phyloP scores from a whole-genome alignment of 306 rosid species.

The Lathyrus oleraceus region DNA sequence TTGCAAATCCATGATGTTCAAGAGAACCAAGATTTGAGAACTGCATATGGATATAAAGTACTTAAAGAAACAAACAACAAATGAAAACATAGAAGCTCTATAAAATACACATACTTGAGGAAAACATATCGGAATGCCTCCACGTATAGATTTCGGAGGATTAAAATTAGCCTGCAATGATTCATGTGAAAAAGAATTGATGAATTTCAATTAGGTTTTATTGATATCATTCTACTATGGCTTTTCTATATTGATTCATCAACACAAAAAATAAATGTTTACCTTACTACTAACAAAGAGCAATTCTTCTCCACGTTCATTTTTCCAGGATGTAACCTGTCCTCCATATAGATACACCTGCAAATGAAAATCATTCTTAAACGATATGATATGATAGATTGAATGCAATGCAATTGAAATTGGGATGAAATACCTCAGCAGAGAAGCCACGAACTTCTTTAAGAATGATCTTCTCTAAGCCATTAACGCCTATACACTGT shows the following conservation, averaged over 20 bases:
- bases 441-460: conserved; percentile 58
- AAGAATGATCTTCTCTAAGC: conserved; percentile 63
- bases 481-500: conserved; percentile 46
- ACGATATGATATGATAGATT: background rate
- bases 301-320: conserved; percentile 68
- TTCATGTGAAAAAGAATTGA: background rate
- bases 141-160: conserved; percentile 76
- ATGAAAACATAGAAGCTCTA: background rate
- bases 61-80: background rate
- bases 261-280: no score
- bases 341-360: conserved; percentile 75
- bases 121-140: conserved; percentile 81
- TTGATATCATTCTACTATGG: no score
- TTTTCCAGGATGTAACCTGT: conserved; percentile 83
- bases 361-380: conserved; percentile 3
- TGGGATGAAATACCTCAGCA: conserved; percentile 47
- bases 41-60: conserved; percentile 44
- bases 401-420: background rate
- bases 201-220: no score
- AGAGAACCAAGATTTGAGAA: conserved; percentile 60
- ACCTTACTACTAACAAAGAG: conserved; percentile 78
- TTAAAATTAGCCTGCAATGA: conserved; percentile 61
- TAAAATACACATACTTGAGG: conserved; percentile 65
- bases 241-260: no score
- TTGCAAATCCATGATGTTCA: conserved; percentile 79